A percentile compares a stretch with the other conserved stretches of the same genome.
These are phyloP conservation scores for Penicillium hesseltinei DNA, from an alignment of 2,329 filamentous ascomycete genomes.

Conservation along the genomic window DNA sequence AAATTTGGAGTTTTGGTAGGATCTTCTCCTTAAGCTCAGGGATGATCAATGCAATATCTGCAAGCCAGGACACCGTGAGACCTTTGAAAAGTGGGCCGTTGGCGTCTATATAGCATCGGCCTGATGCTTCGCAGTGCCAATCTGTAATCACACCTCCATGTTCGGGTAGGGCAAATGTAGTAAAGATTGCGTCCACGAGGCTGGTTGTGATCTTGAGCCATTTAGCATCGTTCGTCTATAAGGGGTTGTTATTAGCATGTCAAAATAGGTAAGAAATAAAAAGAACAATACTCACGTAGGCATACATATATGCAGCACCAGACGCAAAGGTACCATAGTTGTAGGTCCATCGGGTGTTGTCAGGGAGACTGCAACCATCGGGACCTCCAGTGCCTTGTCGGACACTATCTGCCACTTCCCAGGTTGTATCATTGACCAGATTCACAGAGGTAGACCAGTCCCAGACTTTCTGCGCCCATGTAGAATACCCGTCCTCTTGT, in stretches of 20 bases:
- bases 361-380: slow-evolving; percentile 60
- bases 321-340: slow-evolving; percentile 58
- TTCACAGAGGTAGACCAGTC: slow-evolving; percentile 57
- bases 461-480: slow-evolving; percentile 60
- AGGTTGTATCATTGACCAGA: slow-evolving; percentile 58
- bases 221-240: background rate
- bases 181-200: background rate
- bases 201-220: slow-evolving; percentile 1
- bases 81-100: slow-evolving; percentile 62
- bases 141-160: slow-evolving; percentile 2
- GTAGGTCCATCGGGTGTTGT: slow-evolving; percentile 65
- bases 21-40: slow-evolving; percentile 57
- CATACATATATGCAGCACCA: slow-evolving; percentile 38
- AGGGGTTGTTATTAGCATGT: background rate
- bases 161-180: background rate
- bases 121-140: slow-evolving; percentile 50
- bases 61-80: slow-evolving; percentile 65
- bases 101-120: slow-evolving; percentile 69
- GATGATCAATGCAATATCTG: slow-evolving; percentile 58
- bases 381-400: slow-evolving; percentile 40
- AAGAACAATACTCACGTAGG: background rate
- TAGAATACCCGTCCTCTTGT: slow-evolving; percentile 61
- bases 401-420: slow-evolving; percentile 63
- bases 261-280: no score
- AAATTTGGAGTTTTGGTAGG: slow-evolving; percentile 56